Conservation (phyloP, 805 yeast genomes). For the Saccharomycopsis selenospora region DNA sequence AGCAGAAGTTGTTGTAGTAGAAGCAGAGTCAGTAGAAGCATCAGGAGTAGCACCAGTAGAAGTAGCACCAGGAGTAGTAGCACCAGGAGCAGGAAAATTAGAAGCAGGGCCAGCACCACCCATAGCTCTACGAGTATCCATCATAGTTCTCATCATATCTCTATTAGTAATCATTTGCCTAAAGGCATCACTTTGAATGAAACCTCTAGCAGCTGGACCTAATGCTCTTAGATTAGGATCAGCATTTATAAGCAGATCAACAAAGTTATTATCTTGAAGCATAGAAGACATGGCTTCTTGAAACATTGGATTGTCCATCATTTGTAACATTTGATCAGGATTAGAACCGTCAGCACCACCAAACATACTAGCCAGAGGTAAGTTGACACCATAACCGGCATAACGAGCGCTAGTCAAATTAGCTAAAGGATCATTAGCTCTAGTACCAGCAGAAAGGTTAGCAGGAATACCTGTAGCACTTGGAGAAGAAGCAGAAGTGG, state of each 20-base stretch:
- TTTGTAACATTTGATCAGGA: slow-evolving; percentile 45
- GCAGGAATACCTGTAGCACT: slow-evolving; percentile 45
- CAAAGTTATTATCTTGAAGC: slow-evolving; percentile 82
- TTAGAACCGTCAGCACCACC: slow-evolving; percentile 58
- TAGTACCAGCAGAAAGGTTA: slow-evolving; percentile 80
- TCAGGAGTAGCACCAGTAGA: slow-evolving; percentile 22
- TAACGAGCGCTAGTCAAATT: slow-evolving; percentile 93
- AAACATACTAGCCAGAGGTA: slow-evolving; percentile 83
- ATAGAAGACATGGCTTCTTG: slow-evolving; percentile 77
- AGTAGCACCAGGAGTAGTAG: slow-evolving; percentile 23
- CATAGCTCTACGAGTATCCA: slow-evolving; percentile 60
- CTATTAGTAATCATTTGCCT: slow-evolving; percentile 80
- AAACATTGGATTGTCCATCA: slow-evolving; percentile 77
- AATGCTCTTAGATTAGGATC: slow-evolving; percentile 76
- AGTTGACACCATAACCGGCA: slow-evolving; percentile 77
- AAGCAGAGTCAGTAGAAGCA: slow-evolving; percentile 3
- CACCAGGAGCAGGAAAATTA: slow-evolving; percentile 23
- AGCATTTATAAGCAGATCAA: slow-evolving; percentile 72
- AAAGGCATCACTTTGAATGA: slow-evolving; percentile 77
- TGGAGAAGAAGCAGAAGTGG: slow-evolving; percentile 23
- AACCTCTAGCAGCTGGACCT: slow-evolving; percentile 85
- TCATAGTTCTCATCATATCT: slow-evolving; percentile 72
- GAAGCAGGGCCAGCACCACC: slow-evolving; percentile 28
- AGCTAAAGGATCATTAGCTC: slow-evolving; percentile 83
- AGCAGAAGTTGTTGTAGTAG: background rate